Percentiles rank a stretch among this genome's conserved stretches.
These are phyloP conservation scores for Agrocybe praecox DNA, from an alignment of 768 basidiomycete species.

Conservation along the genomic window DNA sequence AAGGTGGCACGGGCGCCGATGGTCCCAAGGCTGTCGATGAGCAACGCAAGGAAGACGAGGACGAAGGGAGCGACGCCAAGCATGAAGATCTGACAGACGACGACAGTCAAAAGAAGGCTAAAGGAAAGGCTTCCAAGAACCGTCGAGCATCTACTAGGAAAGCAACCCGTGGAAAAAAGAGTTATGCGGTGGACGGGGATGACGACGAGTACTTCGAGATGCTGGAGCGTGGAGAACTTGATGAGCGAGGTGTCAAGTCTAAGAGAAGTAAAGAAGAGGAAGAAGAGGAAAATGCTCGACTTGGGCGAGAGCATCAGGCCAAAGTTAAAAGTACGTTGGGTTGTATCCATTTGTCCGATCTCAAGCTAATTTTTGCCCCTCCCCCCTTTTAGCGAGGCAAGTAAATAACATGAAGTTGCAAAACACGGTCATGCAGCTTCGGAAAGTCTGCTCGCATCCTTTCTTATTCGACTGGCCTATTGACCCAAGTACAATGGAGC, in stretches of 20 bases:
- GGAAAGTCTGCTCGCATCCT: conserved; percentile 95
- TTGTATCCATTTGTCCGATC: background rate
- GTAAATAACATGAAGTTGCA: conserved; percentile 94
- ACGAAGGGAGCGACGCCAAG: conserved; percentile 16
- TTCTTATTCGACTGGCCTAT: conserved; percentile 87
- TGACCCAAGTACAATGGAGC: conserved; percentile 61
- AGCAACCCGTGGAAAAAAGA: conserved; percentile 38
- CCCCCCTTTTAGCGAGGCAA: conserved; percentile 58
- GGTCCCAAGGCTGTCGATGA: conserved; percentile 12
- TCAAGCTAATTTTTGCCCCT: background rate
- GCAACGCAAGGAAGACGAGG: conserved; percentile 7
- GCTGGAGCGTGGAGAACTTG: conserved; percentile 51
- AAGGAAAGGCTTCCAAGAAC: conserved; percentile 23
- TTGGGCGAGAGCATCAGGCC: conserved; percentile 59
- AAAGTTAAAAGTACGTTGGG: conserved; percentile 58
- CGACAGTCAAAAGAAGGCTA: conserved; percentile 13
- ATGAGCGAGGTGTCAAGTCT: conserved; percentile 34
- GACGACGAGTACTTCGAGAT: conserved; percentile 70
- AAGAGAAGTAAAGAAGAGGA: conserved; percentile 32
- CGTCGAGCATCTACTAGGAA: conserved; percentile 30
- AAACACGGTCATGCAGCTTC: conserved; percentile 95
- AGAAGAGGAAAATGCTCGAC: conserved; percentile 49
- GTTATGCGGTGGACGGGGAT: conserved; percentile 58
- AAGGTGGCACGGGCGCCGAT: conserved; percentile 32
- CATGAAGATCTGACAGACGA: conserved; percentile 27